Conservation (phyloP, 2,329 filamentous ascomycete genomes). For the Alternaria infectoria region DNA sequence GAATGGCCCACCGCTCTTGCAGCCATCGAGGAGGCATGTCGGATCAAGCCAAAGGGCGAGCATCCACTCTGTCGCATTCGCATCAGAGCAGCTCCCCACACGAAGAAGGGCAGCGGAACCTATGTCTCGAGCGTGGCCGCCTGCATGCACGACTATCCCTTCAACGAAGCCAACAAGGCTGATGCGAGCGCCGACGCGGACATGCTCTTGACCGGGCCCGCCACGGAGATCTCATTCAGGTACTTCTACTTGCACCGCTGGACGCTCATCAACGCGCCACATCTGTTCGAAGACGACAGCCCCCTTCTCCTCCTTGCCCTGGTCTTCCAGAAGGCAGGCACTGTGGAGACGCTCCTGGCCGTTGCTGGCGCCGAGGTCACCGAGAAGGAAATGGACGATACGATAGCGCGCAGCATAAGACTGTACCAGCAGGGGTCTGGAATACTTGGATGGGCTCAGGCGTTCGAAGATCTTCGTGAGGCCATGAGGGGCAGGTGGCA, state of each 20-base stretch:
- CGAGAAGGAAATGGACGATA: background rate
- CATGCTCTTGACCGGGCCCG: background rate
- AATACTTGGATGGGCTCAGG: background rate
- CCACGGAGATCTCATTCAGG: background rate
- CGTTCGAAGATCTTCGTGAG: background rate
- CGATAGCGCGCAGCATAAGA: background rate
- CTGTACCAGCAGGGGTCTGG: background rate
- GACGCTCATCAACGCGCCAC: background rate
- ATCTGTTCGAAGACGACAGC: background rate
- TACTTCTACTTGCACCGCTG: background rate
- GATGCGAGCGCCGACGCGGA: background rate
- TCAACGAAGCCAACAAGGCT: background rate
- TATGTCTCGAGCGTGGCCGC: background rate
- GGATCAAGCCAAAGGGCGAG: background rate
- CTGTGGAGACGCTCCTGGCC: background rate
- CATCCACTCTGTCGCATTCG: background rate
- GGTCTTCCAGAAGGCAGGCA: background rate
- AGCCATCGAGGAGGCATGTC: background rate
- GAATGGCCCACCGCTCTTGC: background rate
- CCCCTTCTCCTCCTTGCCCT: background rate
- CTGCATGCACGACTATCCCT: background rate
- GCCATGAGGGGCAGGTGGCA: background rate
- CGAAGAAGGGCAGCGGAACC: background rate
- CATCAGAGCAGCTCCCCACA: background rate
- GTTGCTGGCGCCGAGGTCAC: background rate